Evolutionary conservation across 148 eudicot genomes (phyloP).

Genomic region (Chenopodium quinoa): DNA sequence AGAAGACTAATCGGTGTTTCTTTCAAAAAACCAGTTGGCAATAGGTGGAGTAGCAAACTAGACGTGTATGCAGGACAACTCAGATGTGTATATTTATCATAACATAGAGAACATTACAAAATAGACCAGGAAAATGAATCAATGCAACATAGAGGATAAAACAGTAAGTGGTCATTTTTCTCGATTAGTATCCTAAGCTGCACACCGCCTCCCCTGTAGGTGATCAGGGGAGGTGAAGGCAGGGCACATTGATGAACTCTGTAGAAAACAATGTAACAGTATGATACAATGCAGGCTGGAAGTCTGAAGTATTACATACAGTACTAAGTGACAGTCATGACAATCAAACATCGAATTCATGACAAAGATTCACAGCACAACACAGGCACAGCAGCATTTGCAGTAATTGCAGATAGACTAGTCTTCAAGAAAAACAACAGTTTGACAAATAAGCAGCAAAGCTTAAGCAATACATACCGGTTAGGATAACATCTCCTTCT

Average conservation of each 20-base stretch:
- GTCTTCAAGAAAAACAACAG: neutral
- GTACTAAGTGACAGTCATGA: neutral
- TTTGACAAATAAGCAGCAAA: neutral
- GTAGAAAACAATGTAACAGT: neutral
- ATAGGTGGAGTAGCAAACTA: neutral
- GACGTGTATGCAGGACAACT: neutral
- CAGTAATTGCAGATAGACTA: neutral
- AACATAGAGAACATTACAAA: neutral
- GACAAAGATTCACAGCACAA: neutral
- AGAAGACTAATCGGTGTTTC: neutral
- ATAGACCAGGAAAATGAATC: too few relatives aligned
- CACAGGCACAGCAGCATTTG: neutral
- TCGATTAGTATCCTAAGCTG: too few relatives aligned
- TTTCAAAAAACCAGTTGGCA: neutral
- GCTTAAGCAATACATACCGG: slow-evolving; percentile 45
- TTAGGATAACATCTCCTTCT: slow-evolving; percentile 93
- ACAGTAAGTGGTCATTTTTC: too few relatives aligned
- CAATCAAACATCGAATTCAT: neutral
- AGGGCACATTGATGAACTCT: too few relatives aligned
- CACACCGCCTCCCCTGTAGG: too few relatives aligned
- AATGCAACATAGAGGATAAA: too few relatives aligned
- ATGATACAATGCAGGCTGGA: neutral
- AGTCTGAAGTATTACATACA: neutral
- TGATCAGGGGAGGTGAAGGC: too few relatives aligned
- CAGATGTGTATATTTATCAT: neutral